A percentile compares a stretch with the other conserved stretches of the same genome.
phyloP scores from a whole-genome alignment of 164 flowering plant genomes.

The Echeveria elegans region DNA sequence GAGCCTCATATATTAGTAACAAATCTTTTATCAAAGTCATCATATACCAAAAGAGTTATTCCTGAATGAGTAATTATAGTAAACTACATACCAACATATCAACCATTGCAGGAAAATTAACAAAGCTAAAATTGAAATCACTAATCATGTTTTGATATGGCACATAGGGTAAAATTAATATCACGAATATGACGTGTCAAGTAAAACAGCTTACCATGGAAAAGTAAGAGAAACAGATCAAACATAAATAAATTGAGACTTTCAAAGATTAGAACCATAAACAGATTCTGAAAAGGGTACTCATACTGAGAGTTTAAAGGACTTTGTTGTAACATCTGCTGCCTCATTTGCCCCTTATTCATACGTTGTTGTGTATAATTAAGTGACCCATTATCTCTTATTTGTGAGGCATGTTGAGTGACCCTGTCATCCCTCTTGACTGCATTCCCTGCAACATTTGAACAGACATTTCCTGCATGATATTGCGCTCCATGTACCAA shows the following conservation, averaged over 20 bases:
- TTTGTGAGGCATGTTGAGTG: slow-evolving; percentile 47
- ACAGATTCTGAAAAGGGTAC: not conserved
- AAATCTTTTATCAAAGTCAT: not conserved
- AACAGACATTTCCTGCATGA: slow-evolving; percentile 48
- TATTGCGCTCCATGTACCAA: slow-evolving; percentile 66
- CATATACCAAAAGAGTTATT: not conserved
- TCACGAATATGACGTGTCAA: no score
- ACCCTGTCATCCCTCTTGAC: slow-evolving; percentile 63
- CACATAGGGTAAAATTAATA: no score
- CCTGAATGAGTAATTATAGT: not conserved
- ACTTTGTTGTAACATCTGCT: slow-evolving; percentile 60
- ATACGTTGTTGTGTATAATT: slow-evolving; percentile 61
- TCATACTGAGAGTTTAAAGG: slow-evolving; percentile 58
- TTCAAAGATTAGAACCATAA: not conserved
- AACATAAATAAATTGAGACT: not conserved
- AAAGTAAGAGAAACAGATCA: no score
- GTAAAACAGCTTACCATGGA: no score
- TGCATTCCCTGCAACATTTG: slow-evolving; percentile 75
- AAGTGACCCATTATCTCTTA: slow-evolving; percentile 52
- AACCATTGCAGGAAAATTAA: not conserved
- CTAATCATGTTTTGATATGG: not conserved
- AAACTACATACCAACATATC: not conserved
- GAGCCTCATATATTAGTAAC: slow-evolving; percentile 34
- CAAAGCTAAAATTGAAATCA: not conserved
- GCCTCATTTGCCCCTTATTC: slow-evolving; percentile 47